Evolutionary conservation across 306 rosid genomes (phyloP).

Genomic region (Quercus gilva): DNA sequence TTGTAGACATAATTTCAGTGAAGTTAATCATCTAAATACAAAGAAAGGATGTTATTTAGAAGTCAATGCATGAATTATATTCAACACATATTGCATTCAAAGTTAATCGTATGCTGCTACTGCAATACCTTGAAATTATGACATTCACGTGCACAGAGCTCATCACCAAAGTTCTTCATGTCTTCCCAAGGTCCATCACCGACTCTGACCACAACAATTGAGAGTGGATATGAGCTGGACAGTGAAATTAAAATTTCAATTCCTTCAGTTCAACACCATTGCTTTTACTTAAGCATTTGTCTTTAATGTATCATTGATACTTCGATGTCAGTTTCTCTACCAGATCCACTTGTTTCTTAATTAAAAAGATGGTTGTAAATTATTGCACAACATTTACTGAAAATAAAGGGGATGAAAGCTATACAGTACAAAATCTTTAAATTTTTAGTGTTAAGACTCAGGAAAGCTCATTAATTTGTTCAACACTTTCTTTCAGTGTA

Average conservation of each 20-base stretch:
- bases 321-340: not conserved
- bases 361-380: not conserved
- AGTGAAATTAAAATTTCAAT: conserved; percentile 8
- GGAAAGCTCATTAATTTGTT: no score
- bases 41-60: not conserved
- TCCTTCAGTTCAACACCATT: conserved; percentile 12
- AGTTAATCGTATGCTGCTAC: not conserved
- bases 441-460: not conserved
- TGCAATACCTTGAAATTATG: conserved; percentile 80
- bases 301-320: not conserved
- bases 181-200: conserved; percentile 99
- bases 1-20: conserved; percentile 57
- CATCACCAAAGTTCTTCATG: conserved; percentile 87
- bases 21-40: conserved; percentile 71
- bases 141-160: conserved; percentile 64
- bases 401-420: not conserved
- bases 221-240: conserved; percentile 66
- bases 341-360: not conserved
- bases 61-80: not conserved
- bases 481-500: no score
- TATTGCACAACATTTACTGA: not conserved
- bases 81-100: not conserved
- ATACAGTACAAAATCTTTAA: not conserved
- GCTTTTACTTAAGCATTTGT: not conserved
- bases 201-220: conserved; percentile 86